Conservation (phyloP, 2,329 filamentous ascomycete genomes). For the Coniochaeta pulveracea region DNA sequence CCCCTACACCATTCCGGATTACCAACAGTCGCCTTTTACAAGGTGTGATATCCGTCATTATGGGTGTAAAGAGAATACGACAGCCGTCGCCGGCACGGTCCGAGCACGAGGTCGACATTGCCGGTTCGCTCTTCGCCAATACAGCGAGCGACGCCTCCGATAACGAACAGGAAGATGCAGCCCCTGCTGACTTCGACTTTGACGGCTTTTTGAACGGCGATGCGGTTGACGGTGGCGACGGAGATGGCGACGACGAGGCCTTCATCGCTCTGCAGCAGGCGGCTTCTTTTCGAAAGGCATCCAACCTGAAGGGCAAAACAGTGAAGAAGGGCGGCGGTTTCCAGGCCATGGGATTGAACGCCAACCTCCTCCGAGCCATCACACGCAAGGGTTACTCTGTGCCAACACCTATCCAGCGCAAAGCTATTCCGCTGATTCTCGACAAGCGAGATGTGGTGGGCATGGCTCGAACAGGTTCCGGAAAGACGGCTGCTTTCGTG, state of each 20-base stretch:
- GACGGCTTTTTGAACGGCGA: slow-evolving; percentile 50
- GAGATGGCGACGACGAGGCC: slow-evolving; percentile 64
- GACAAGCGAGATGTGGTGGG: slow-evolving; percentile 93
- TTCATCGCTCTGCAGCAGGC: slow-evolving; percentile 87
- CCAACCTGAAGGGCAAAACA: slow-evolving; percentile 71
- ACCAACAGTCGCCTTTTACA: background rate
- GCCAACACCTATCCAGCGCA: slow-evolving; percentile 93
- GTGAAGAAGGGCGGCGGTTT: slow-evolving; percentile 96
- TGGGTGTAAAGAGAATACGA: slow-evolving; percentile 5
- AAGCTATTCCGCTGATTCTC: slow-evolving; percentile 85
- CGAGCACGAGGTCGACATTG: slow-evolving; percentile 87
- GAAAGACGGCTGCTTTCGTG: slow-evolving; percentile 96
- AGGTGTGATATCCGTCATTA: too few species aligned
- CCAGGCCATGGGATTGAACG: slow-evolving; percentile 86
- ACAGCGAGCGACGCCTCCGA: slow-evolving; percentile 20
- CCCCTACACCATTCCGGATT: background rate
- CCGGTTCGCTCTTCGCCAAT: slow-evolving; percentile 63
- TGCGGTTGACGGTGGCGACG: slow-evolving; percentile 33
- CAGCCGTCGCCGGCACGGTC: slow-evolving; percentile 73
- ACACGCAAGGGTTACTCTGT: slow-evolving; percentile 89
- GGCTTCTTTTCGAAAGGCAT: slow-evolving; percentile 74
- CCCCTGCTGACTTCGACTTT: slow-evolving; percentile 38
- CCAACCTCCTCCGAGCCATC: slow-evolving; percentile 79
- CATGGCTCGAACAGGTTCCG: slow-evolving; percentile 97
- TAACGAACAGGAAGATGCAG: slow-evolving; percentile 20